A percentile compares a stretch with the other conserved stretches of the same genome.
Conservation (phyloP, 805 yeast species). For the Kodamaea leandrae region DNA sequence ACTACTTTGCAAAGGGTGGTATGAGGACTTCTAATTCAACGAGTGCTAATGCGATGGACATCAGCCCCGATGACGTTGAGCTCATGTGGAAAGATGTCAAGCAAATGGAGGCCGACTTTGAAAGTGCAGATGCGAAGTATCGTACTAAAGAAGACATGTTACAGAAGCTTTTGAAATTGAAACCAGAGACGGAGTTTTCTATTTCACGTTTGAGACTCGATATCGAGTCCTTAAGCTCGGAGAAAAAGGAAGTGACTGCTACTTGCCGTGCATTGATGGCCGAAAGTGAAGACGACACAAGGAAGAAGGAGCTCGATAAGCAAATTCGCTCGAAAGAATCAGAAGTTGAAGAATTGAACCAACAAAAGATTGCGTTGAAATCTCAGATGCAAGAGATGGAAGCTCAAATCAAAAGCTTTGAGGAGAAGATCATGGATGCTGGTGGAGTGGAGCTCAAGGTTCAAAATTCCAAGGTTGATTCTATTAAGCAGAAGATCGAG, state of each 20-base stretch:
- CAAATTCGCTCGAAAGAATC: conserved; percentile 37
- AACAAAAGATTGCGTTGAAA: conserved; percentile 36
- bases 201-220: conserved; percentile 62
- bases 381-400: conserved; percentile 56
- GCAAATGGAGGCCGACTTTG: conserved; percentile 53
- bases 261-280: conserved; percentile 42
- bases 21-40: conserved; percentile 57
- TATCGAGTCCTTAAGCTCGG: conserved; percentile 56
- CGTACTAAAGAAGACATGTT: conserved; percentile 61
- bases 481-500: conserved; percentile 64
- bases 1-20: conserved; percentile 63
- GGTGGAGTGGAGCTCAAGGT: conserved; percentile 85
- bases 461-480: conserved; percentile 80
- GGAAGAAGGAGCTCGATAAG: conserved; percentile 28
- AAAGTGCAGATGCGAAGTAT: conserved; percentile 47
- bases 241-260: conserved; percentile 45
- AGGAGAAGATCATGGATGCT: conserved; percentile 78
- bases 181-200: conserved; percentile 65
- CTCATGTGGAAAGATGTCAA: conserved; percentile 51
- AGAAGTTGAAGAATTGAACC: conserved; percentile 18
- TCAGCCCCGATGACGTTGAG: conserved; percentile 56
- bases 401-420: conserved; percentile 55
- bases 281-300: conserved; percentile 32
- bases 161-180: conserved; percentile 55
- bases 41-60: conserved; percentile 25